phyloP scores from a whole-genome alignment of 768 basidiomycete species.

The Suillus decipiens region DNA sequence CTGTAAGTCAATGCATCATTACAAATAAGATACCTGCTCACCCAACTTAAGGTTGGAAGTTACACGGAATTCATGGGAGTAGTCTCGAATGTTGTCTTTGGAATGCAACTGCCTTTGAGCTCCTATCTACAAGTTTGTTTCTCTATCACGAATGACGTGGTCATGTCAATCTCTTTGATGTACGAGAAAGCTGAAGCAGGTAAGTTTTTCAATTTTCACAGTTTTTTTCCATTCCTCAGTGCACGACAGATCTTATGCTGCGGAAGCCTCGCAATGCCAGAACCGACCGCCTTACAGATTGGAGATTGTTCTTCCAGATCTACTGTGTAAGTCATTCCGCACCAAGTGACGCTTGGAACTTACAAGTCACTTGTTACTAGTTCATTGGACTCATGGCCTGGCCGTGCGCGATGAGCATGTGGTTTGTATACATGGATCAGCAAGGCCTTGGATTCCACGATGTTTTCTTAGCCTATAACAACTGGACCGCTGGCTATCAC shows the following conservation, averaged over 20 bases:
- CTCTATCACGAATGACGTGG: slow-evolving; percentile 54
- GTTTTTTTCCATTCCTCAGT: background rate
- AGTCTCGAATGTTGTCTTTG: slow-evolving; percentile 55
- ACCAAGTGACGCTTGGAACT: background rate
- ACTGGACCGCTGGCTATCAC: slow-evolving; percentile 39
- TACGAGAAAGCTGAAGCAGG: slow-evolving; percentile 54
- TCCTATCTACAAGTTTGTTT: slow-evolving; percentile 58
- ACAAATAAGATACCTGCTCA: slow-evolving; percentile 10
- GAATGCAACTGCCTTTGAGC: slow-evolving; percentile 58
- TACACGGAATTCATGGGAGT: slow-evolving; percentile 63
- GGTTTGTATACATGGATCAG: slow-evolving; percentile 40
- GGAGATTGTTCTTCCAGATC: slow-evolving; percentile 49
- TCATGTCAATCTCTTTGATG: slow-evolving; percentile 52
- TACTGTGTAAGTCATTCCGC: slow-evolving; percentile 39
- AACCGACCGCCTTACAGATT: slow-evolving; percentile 51
- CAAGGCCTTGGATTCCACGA: slow-evolving; percentile 40
- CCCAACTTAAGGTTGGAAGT: slow-evolving; percentile 42
- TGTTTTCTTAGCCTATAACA: slow-evolving; percentile 43
- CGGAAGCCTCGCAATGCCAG: slow-evolving; percentile 52
- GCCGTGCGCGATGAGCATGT: slow-evolving; percentile 47
- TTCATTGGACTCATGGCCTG: slow-evolving; percentile 48
- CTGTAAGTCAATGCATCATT: slow-evolving; percentile 27
- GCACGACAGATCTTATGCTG: slow-evolving; percentile 40
- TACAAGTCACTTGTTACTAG: slow-evolving; percentile 19
- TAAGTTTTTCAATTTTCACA: slow-evolving; percentile 16